phyloP scores from a whole-genome alignment of 164 flowering plant species.

The Brasenia schreberi region DNA sequence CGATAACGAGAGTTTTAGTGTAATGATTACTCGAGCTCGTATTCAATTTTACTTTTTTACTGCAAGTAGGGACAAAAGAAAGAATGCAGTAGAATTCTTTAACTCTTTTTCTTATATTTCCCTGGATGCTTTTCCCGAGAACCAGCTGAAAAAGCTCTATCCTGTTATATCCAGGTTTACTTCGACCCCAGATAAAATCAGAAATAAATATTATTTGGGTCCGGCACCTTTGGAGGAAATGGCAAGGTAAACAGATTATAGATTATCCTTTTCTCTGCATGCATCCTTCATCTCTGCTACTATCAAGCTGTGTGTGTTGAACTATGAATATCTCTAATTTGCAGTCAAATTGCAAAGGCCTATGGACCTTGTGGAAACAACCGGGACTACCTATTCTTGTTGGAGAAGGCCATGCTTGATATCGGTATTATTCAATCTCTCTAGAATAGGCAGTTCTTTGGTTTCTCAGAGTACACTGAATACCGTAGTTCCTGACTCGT shows the following conservation, averaged over 20 bases:
- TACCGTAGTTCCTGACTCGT: too few relatives aligned
- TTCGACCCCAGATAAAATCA: slow-evolving; percentile 69
- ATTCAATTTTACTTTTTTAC: too few relatives aligned
- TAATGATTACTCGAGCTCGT: too few relatives aligned
- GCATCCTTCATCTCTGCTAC: not conserved
- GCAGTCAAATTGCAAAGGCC: slow-evolving; percentile 93
- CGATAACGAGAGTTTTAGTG: too few relatives aligned
- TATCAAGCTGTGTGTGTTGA: not conserved
- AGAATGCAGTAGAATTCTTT: too few relatives aligned
- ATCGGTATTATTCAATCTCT: slow-evolving; percentile 32
- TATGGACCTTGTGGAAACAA: slow-evolving; percentile 92
- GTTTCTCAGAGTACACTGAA: too few relatives aligned
- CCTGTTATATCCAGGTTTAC: slow-evolving; percentile 47
- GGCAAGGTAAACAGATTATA: slow-evolving; percentile 48
- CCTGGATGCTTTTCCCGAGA: too few relatives aligned
- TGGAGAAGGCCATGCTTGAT: slow-evolving; percentile 81
- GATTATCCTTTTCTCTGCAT: not conserved
- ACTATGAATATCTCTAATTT: not conserved
- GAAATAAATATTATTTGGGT: slow-evolving; percentile 88
- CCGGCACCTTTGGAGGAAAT: slow-evolving; percentile 89
- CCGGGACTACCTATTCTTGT: slow-evolving; percentile 68
- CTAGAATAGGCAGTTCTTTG: not conserved
- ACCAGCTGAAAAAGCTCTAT: too few relatives aligned
- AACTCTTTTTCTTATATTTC: too few relatives aligned
- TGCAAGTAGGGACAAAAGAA: too few relatives aligned